Percentiles rank a stretch among this genome's conserved stretches.
phyloP scores from a whole-genome alignment of 2,329 filamentous ascomycete species.

The Diaporthe humulicola region DNA sequence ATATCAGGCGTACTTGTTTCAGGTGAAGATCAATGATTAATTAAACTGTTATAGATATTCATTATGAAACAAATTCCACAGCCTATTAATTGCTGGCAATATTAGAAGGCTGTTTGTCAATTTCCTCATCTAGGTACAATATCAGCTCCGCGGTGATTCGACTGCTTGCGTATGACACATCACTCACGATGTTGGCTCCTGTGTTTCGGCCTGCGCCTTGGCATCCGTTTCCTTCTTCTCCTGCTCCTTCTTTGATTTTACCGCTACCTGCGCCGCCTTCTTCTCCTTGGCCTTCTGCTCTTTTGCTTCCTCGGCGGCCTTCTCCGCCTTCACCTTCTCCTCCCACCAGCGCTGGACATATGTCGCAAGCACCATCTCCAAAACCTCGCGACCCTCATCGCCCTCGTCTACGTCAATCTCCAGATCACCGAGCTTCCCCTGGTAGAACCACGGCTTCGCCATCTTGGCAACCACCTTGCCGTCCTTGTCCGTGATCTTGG shows the following conservation, averaged over 20 bases:
- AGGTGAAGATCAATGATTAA: not conserved
- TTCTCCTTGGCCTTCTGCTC: slow-evolving; percentile 32
- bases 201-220: slow-evolving; percentile 3
- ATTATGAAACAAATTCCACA: not conserved
- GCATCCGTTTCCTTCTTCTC: slow-evolving; percentile 13
- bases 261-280: slow-evolving; percentile 17
- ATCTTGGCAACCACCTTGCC: slow-evolving; percentile 30
- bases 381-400: slow-evolving; percentile 31
- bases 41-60: not conserved
- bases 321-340: slow-evolving; percentile 30
- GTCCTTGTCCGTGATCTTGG: slow-evolving; percentile 34
- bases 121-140: too few relatives aligned
- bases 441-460: slow-evolving; percentile 35
- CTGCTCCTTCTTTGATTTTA: slow-evolving; percentile 25
- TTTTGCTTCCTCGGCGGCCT: slow-evolving; percentile 25
- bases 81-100: not conserved
- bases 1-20: too few relatives aligned
- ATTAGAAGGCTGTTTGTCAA: too few relatives aligned
- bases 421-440: slow-evolving; percentile 38
- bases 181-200: not conserved
- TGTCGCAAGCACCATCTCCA: slow-evolving; percentile 37
- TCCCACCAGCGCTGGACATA: slow-evolving; percentile 39
- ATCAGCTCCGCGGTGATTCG: rapidly evolving
- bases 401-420: slow-evolving; percentile 35
- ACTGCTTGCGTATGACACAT: not conserved